Conservation (phyloP, 139 green algal genomes). For the Nannochloris sp. region DNA sequence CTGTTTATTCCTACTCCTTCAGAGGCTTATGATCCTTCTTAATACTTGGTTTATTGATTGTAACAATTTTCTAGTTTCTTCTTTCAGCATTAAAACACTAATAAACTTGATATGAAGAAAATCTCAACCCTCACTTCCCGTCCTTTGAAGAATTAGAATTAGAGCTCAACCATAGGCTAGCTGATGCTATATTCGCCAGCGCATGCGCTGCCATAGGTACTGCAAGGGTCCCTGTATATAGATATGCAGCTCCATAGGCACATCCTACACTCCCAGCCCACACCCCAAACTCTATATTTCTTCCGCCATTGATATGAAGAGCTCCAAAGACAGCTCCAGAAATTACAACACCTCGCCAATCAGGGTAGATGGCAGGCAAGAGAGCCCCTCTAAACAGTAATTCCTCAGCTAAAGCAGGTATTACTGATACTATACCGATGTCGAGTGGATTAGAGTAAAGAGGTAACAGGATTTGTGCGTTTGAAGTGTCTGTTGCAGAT, state of each 20-base stretch:
- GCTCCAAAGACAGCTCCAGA: conserved; percentile 59
- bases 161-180: background rate
- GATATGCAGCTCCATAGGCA: conserved; percentile 58
- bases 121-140: too few relatives aligned
- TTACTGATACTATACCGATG: conserved; percentile 39
- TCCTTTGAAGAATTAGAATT: background rate
- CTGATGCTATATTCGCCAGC: conserved; percentile 47
- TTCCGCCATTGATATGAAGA: conserved; percentile 67
- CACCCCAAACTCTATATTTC: conserved; percentile 64
- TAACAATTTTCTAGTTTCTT: too few relatives aligned
- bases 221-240: conserved; percentile 49
- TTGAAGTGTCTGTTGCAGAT: conserved; percentile 2
- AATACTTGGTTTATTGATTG: too few relatives aligned
- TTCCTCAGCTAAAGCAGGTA: conserved; percentile 62
- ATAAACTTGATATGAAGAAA: too few relatives aligned
- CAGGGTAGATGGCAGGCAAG: conserved; percentile 58
- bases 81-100: too few relatives aligned
- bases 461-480: conserved; percentile 44
- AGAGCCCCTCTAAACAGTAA: conserved; percentile 71
- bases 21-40: too few relatives aligned
- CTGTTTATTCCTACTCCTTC: too few relatives aligned
- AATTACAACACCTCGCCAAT: conserved; percentile 62
- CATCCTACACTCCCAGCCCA: conserved; percentile 63
- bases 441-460: conserved; percentile 38
- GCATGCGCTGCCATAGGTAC: conserved; percentile 56